Conservation (phyloP, 2,329 filamentous ascomycete species). For the Pseudocercospora macadamiae region DNA sequence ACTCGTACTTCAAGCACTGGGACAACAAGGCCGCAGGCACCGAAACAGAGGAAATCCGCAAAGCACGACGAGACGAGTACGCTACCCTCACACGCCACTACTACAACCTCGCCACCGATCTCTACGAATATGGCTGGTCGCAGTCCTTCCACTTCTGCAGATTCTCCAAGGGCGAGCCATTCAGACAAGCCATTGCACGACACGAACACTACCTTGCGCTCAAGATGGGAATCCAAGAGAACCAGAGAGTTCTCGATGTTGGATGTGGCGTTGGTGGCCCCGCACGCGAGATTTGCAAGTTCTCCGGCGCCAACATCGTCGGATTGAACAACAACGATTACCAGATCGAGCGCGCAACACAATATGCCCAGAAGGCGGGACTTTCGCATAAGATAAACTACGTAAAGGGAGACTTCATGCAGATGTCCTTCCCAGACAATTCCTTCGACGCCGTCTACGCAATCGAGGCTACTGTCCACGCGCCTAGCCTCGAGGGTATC, state of each 20-base stretch:
- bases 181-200: slow-evolving; percentile 87
- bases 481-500: slow-evolving; percentile 84
- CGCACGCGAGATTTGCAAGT: slow-evolving; percentile 93
- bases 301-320: slow-evolving; percentile 84
- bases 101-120: slow-evolving; percentile 40
- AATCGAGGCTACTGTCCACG: slow-evolving; percentile 96
- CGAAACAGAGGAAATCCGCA: slow-evolving; percentile 81
- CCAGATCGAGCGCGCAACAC: slow-evolving; percentile 91
- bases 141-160: slow-evolving; percentile 98
- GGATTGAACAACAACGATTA: slow-evolving; percentile 99
- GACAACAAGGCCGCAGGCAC: slow-evolving; percentile 77
- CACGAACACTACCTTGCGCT: slow-evolving; percentile 98
- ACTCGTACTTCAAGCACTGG: slow-evolving; percentile 97
- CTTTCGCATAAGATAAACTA: slow-evolving; percentile 79
- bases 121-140: slow-evolving; percentile 85
- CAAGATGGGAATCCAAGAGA: slow-evolving; percentile 80
- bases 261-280: slow-evolving; percentile 96
- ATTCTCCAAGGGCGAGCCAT: slow-evolving; percentile 82
- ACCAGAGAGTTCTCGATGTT: slow-evolving; percentile 90
- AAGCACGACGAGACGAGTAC: slow-evolving; percentile 79
- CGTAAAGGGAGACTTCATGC: slow-evolving; percentile 98
- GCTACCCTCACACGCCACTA: slow-evolving; percentile 91
- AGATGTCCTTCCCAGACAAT: slow-evolving; percentile 94
- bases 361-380: slow-evolving; percentile 80
- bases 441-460: slow-evolving; percentile 94